Percentiles rank a stretch among this genome's conserved stretches.
phyloP scores from a whole-genome alignment of 1,284 basidiomycete species.

The Kwoniella shivajii region DNA sequence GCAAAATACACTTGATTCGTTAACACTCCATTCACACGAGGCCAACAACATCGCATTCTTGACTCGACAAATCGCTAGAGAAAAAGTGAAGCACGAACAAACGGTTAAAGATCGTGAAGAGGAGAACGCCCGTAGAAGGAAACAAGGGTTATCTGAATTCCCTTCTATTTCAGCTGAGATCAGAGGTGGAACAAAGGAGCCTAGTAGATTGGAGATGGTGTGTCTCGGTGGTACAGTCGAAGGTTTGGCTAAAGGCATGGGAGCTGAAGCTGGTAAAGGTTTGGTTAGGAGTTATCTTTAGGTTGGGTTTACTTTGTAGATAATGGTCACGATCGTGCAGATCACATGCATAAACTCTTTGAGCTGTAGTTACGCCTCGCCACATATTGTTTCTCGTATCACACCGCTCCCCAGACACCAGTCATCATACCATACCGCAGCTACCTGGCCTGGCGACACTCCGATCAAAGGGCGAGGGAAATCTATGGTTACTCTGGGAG shows the following conservation, averaged over 20 bases:
- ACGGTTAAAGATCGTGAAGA: constrained; percentile 82
- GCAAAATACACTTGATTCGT: constrained; percentile 77
- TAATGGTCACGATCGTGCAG: neutral
- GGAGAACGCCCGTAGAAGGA: constrained; percentile 80
- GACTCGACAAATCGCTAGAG: constrained; percentile 85
- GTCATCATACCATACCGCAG: constrained; percentile 69
- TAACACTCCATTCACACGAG: constrained; percentile 85
- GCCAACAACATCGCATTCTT: constrained; percentile 93
- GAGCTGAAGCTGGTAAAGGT: constrained; percentile 64
- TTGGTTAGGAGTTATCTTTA: constrained; percentile 53
- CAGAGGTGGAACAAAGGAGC: constrained; percentile 86
- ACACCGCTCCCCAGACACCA: constrained; percentile 83
- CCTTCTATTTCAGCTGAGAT: constrained; percentile 82
- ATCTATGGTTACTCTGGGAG: constrained; percentile 29
- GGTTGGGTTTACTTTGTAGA: neutral
- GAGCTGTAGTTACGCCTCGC: neutral
- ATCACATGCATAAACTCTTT: neutral
- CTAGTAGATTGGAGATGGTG: constrained; percentile 86
- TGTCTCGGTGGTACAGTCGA: constrained; percentile 83
- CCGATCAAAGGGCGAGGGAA: constrained; percentile 67
- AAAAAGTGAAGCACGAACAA: constrained; percentile 78
- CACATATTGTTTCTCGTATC: constrained; percentile 56
- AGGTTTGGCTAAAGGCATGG: constrained; percentile 75
- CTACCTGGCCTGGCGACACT: constrained; percentile 79
- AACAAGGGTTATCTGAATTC: constrained; percentile 81